These are phyloP conservation scores for Quercus mongolica DNA, from an alignment of 306 rosid species.

Conservation along the genomic window DNA sequence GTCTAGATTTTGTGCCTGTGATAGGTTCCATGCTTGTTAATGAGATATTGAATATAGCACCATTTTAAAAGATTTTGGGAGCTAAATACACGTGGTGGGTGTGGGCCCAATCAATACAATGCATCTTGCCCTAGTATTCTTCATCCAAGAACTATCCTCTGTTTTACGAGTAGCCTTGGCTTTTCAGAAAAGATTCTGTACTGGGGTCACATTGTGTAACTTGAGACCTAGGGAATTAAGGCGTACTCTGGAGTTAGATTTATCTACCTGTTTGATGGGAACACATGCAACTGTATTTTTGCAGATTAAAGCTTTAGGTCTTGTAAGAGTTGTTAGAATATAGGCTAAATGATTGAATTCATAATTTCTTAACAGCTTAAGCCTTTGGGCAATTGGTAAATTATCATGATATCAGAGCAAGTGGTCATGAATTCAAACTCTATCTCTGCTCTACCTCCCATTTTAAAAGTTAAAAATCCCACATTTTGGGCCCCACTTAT, in stretches of 20 bases:
- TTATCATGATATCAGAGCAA: too few relatives aligned
- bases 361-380: too few relatives aligned
- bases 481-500: too few relatives aligned
- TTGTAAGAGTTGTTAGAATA: background rate
- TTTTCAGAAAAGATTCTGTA: background rate
- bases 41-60: background rate
- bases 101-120: background rate
- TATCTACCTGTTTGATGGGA: background rate
- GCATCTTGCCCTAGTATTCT: background rate
- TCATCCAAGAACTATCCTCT: background rate
- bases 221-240: background rate
- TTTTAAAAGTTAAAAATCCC: too few relatives aligned
- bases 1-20: slow-evolving; percentile 3
- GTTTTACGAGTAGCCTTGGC: background rate
- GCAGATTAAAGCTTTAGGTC: too few relatives aligned
- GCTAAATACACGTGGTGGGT: background rate
- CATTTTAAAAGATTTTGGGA: background rate
- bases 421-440: too few relatives aligned
- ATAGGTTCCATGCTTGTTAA: slow-evolving; percentile 5
- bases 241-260: background rate
- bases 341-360: too few relatives aligned
- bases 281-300: background rate
- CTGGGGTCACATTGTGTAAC: background rate
- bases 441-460: too few relatives aligned
- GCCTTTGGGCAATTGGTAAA: too few relatives aligned